Percentiles rank a stretch among this genome's conserved stretches.
phyloP scores from a whole-genome alignment of 768 basidiomycete species.

The Multifurca ochricompacta region DNA sequence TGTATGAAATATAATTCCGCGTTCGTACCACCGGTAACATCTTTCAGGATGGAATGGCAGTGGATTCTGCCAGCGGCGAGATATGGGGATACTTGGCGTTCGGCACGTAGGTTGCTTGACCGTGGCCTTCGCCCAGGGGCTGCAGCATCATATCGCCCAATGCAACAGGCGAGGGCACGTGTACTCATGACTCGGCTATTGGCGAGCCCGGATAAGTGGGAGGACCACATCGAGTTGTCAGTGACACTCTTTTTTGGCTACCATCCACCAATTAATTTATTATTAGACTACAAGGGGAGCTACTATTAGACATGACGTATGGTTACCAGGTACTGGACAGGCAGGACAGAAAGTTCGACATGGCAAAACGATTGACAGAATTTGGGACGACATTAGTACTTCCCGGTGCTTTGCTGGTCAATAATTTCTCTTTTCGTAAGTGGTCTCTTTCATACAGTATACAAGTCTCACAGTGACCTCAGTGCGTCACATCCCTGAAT shows the following conservation, averaged over 20 bases:
- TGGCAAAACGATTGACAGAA: not conserved
- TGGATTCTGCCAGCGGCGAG: not conserved
- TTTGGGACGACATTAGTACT: not conserved
- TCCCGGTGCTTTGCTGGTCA: constrained; percentile 4
- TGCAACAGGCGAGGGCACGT: not conserved
- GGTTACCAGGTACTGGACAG: no score
- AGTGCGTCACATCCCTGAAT: constrained; percentile 3
- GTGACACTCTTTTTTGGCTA: not conserved
- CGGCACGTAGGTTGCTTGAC: constrained; percentile 3
- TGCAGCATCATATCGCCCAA: not conserved
- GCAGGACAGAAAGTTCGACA: not conserved
- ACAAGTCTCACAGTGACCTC: no score
- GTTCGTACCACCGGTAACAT: not conserved
- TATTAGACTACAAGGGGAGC: not conserved
- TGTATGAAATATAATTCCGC: not conserved
- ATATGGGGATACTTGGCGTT: not conserved
- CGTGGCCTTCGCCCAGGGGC: constrained; percentile 6
- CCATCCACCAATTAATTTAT: not conserved
- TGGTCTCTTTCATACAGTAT: no score
- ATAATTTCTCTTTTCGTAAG: not conserved
- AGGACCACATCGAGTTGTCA: constrained; percentile 1
- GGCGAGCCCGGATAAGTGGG: not conserved
- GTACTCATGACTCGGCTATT: not conserved
- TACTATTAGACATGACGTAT: not conserved
- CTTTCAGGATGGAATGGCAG: not conserved